Conservation (phyloP, 306 rosid genomes). For the Cucurbita ficifolia region DNA sequence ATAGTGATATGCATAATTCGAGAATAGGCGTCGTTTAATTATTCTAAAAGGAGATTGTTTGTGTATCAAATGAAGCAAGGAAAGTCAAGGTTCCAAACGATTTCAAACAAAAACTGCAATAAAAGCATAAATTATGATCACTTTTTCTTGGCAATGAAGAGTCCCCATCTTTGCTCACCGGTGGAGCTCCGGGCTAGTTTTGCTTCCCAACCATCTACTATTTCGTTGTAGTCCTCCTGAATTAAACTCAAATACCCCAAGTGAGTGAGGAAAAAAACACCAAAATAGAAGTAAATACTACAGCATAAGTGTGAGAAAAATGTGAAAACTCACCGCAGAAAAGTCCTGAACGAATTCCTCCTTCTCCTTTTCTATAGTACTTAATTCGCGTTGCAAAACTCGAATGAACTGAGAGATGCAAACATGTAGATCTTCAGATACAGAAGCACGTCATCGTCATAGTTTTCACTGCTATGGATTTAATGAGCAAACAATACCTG, state of each 20-base stretch:
- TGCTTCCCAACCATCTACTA: constrained; percentile 37
- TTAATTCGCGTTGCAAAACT: constrained; percentile 47
- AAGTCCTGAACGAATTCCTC: constrained; percentile 48
- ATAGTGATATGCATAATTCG: neutral
- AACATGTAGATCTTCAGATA: neutral
- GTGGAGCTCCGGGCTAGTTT: constrained; percentile 25
- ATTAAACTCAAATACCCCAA: neutral
- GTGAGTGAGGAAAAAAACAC: neutral
- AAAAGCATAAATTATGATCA: constrained; percentile 12
- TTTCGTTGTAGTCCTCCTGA: constrained; percentile 33
- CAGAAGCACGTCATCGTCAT: neutral
- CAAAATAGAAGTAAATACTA: neutral
- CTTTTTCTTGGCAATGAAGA: constrained; percentile 55
- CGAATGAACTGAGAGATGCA: constrained; percentile 32
- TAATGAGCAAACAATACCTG: constrained; percentile 27
- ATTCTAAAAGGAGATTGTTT: neutral
- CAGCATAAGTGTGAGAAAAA: neutral
- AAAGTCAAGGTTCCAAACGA: neutral
- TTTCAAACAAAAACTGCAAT: neutral
- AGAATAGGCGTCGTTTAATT: neutral
- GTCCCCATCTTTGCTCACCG: constrained; percentile 40
- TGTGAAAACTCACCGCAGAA: constrained; percentile 33
- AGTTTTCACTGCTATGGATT: neutral
- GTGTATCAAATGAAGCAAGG: neutral
- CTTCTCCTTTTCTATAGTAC: constrained; percentile 46